Conservation (phyloP, 2,329 filamentous ascomycete species). For the Penicillium sp. region DNA sequence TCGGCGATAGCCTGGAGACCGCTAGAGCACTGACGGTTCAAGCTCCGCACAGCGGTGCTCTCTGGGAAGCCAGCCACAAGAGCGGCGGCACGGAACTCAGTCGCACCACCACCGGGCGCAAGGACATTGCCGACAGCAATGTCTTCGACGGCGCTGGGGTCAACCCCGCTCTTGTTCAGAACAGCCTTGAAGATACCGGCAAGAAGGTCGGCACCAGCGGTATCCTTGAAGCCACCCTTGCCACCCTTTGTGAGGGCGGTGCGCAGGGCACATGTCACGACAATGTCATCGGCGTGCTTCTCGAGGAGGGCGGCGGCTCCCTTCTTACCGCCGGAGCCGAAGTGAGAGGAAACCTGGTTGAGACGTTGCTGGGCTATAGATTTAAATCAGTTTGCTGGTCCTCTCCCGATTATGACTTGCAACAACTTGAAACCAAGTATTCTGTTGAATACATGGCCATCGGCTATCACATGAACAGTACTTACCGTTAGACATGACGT, state of each 20-base stretch:
- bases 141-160: slow-evolving; percentile 85
- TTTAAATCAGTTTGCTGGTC: slow-evolving; percentile 2
- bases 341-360: slow-evolving; percentile 57
- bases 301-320: slow-evolving; percentile 37
- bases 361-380: slow-evolving; percentile 57
- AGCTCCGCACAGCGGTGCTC: slow-evolving; percentile 74
- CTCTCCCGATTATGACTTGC: too few relatives aligned
- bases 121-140: slow-evolving; percentile 89
- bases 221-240: slow-evolving; percentile 95
- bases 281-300: slow-evolving; percentile 66
- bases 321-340: slow-evolving; percentile 43
- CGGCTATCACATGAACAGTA: slow-evolving; percentile 1
- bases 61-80: slow-evolving; percentile 89
- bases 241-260: slow-evolving; percentile 90
- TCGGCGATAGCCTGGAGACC: slow-evolving; percentile 91
- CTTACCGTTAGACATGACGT: slow-evolving; percentile 46
- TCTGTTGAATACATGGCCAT: slow-evolving; percentile 12
- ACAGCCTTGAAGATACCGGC: slow-evolving; percentile 78
- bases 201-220: slow-evolving; percentile 79
- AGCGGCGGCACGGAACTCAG: slow-evolving; percentile 90
- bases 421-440: not conserved
- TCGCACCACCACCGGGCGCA: slow-evolving; percentile 88
- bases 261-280: slow-evolving; percentile 88
- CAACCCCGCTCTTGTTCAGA: slow-evolving; percentile 80
- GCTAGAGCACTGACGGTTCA: slow-evolving; percentile 94